These are phyloP conservation scores for Dothideomycetes sp. DNA, from an alignment of 2,329 filamentous ascomycete genomes.

Conservation along the genomic window DNA sequence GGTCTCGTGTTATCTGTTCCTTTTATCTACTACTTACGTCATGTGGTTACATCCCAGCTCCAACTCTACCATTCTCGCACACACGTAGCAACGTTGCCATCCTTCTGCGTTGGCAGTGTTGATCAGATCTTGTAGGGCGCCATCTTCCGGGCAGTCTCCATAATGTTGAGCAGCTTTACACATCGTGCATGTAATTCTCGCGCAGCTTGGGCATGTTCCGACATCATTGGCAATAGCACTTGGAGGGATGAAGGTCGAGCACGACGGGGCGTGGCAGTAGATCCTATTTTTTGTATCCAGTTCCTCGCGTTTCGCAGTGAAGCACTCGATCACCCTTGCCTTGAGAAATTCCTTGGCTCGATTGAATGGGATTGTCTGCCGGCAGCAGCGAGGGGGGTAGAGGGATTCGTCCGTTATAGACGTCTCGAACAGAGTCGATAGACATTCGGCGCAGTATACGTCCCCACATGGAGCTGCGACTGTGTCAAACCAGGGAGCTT, in stretches of 20 bases:
- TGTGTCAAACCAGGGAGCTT: conserved; percentile 18
- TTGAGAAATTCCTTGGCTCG: conserved; percentile 26
- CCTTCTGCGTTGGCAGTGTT: conserved; percentile 28
- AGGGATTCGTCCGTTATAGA: conserved; percentile 38
- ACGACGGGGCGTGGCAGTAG: conserved; percentile 38
- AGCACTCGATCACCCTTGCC: conserved; percentile 22
- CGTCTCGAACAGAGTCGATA: conserved; percentile 32
- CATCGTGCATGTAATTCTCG: conserved; percentile 32
- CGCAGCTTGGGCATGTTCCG: conserved; percentile 35
- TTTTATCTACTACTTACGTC: conserved; percentile 31
- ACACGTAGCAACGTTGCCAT: conserved; percentile 43
- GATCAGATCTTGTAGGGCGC: conserved; percentile 28
- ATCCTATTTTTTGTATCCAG: conserved; percentile 35
- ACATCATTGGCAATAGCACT: conserved; percentile 20
- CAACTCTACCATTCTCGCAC: conserved; percentile 39
- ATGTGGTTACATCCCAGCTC: conserved; percentile 46
- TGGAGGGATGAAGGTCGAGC: conserved; percentile 37
- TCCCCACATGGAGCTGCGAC: conserved; percentile 26
- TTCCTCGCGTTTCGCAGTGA: conserved; percentile 38
- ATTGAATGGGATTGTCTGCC: conserved; percentile 28
- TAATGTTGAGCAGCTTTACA: conserved; percentile 40
- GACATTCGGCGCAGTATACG: conserved; percentile 41
- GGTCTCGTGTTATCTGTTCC: not conserved
- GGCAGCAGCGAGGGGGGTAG: conserved; percentile 47
- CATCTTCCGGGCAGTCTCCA: conserved; percentile 39